A percentile compares a stretch with the other conserved stretches of the same genome.
phyloP scores from a whole-genome alignment of 306 rosid species.

The Vachellia collinsii region DNA sequence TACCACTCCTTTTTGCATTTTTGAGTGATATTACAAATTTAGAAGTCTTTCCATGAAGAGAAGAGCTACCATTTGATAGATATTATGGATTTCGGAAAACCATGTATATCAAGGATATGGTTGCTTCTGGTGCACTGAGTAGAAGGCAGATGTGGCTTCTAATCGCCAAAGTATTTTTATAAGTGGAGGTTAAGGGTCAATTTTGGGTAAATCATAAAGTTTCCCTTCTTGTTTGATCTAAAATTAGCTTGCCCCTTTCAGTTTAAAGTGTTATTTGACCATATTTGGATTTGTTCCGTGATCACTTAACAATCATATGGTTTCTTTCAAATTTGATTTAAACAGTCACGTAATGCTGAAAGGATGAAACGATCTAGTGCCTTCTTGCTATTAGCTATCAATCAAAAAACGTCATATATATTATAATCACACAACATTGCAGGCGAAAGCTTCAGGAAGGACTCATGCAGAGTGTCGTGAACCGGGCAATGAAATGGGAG shows the following conservation, averaged over 20 bases:
- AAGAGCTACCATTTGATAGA: not conserved
- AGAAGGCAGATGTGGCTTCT: not conserved
- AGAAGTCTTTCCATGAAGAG: not conserved
- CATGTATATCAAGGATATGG: not conserved
- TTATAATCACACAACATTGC: constrained; percentile 40
- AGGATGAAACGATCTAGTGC: constrained; percentile 1
- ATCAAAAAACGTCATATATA: constrained; percentile 8
- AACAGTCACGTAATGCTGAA: not conserved
- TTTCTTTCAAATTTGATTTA: not conserved
- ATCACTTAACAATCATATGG: not conserved
- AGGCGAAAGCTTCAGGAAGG: constrained; percentile 95
- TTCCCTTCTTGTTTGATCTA: not conserved
- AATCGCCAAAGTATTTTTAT: not conserved
- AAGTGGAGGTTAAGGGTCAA: not conserved
- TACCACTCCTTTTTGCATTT: not conserved
- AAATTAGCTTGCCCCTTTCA: not conserved
- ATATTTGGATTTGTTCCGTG: not conserved
- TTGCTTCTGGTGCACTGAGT: not conserved
- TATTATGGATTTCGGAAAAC: not conserved
- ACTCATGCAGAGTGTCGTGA: constrained; percentile 58
- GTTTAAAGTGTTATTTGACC: not conserved
- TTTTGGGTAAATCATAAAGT: not conserved
- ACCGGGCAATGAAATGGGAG: constrained; percentile 84
- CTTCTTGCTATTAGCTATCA: constrained; percentile 8
- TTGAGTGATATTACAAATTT: not conserved